phyloP scores from a whole-genome alignment of 345 rosid species.

The Pugionium dolabratum region DNA sequence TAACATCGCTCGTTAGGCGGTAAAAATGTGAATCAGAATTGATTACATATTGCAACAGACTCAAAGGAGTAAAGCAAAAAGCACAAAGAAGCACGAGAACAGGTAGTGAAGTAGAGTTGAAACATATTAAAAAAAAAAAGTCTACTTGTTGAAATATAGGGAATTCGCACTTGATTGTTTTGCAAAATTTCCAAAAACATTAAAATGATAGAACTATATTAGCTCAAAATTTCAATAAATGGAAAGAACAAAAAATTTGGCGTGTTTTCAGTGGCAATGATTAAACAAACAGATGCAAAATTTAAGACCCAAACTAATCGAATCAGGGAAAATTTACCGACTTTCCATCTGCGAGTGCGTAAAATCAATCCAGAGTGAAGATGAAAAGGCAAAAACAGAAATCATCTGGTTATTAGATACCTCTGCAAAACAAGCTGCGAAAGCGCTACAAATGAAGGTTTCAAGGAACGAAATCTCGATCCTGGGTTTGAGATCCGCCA shows the following conservation, averaged over 20 bases:
- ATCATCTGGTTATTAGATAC: slow-evolving; percentile 38
- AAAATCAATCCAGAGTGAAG: slow-evolving; percentile 14
- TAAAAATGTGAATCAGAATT: slow-evolving; percentile 6
- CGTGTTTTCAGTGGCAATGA: slow-evolving; percentile 6
- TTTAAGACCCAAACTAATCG: neutral
- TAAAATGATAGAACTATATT: neutral
- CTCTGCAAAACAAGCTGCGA: slow-evolving; percentile 99
- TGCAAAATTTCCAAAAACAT: slow-evolving; percentile 1
- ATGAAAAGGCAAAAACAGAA: neutral
- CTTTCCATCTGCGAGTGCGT: slow-evolving; percentile 1
- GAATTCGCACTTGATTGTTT: neutral
- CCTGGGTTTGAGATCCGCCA: slow-evolving; percentile 65
- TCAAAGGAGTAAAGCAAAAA: slow-evolving; percentile 6
- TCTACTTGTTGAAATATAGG: slow-evolving; percentile 9
- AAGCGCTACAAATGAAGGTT: slow-evolving; percentile 87
- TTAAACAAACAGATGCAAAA: slow-evolving; percentile 6
- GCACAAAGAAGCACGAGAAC: neutral
- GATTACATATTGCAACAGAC: neutral
- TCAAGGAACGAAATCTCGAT: slow-evolving; percentile 78
- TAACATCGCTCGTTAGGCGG: slow-evolving; percentile 20
- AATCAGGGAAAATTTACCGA: neutral
- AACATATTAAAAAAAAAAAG: neutral
- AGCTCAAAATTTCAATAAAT: neutral
- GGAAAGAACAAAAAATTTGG: neutral
- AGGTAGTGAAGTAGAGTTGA: neutral